phyloP scores from a whole-genome alignment of 768 basidiomycete genomes.

The Serendipita vermifera region DNA sequence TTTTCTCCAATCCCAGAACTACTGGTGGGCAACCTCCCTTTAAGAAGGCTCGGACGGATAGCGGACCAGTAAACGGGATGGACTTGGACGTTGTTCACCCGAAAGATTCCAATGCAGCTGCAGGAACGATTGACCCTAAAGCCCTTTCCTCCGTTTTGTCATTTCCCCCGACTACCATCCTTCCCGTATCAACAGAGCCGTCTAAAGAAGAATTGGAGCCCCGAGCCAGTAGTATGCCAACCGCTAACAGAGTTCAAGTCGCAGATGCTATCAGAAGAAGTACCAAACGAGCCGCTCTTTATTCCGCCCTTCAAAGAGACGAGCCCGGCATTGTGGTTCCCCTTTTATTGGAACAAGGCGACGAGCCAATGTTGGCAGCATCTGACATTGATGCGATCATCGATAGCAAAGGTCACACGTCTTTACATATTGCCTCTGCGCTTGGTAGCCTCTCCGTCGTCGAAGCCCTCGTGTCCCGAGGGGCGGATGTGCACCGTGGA shows the following conservation, averaged over 20 bases:
- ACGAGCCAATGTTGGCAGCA: slow-evolving; percentile 21
- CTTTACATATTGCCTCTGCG: slow-evolving; percentile 85
- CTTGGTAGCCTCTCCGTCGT: slow-evolving; percentile 58
- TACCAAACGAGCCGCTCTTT: slow-evolving; percentile 45
- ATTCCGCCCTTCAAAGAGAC: slow-evolving; percentile 58
- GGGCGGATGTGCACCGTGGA: slow-evolving; percentile 82
- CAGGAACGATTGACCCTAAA: slow-evolving; percentile 5
- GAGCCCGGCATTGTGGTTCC: slow-evolving; percentile 51
- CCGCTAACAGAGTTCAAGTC: neutral
- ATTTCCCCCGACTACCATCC: neutral
- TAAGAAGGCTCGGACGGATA: slow-evolving; percentile 8
- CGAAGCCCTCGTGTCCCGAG: slow-evolving; percentile 54
- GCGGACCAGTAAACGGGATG: neutral
- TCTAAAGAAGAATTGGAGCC: neutral
- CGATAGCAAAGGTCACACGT: slow-evolving; percentile 90
- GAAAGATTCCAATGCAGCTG: neutral
- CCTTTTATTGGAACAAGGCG: slow-evolving; percentile 49
- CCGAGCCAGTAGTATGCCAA: neutral
- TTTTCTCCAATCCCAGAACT: slow-evolving; percentile 25
- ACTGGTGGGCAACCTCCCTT: slow-evolving; percentile 25
- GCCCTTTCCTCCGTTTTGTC: neutral
- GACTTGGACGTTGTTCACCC: neutral
- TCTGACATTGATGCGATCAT: slow-evolving; percentile 69
- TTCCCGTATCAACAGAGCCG: neutral
- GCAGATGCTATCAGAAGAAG: slow-evolving; percentile 34